A percentile compares a stretch with the other conserved stretches of the same genome.
Evolutionary conservation across 169 alveolate species (phyloP).

Genomic region (Cryptosporidium felis): DNA sequence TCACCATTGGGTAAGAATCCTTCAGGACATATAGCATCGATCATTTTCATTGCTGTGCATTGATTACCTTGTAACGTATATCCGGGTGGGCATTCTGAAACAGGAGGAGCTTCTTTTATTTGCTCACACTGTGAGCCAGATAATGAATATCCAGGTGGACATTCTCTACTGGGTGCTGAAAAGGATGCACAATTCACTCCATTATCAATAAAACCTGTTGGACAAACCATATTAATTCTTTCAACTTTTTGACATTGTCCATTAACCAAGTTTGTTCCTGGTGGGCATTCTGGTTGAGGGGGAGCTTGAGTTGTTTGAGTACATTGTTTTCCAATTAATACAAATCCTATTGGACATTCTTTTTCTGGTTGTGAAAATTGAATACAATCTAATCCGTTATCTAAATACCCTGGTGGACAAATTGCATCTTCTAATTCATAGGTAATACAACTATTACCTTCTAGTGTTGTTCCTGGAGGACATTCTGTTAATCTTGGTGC

Average conservation of each 20-base stretch:
- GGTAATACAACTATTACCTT: conserved; percentile 47
- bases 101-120: conserved; percentile 59
- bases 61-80: conserved; percentile 61
- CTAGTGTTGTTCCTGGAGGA: conserved; percentile 69
- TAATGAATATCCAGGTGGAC: conserved; percentile 57
- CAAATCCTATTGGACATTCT: conserved; percentile 68
- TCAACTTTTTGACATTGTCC: conserved; percentile 68
- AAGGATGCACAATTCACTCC: conserved; percentile 65
- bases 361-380: conserved; percentile 68
- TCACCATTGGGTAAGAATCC: conserved; percentile 71
- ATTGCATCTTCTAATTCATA: conserved; percentile 49
- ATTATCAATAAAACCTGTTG: conserved; percentile 66
- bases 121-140: conserved; percentile 68
- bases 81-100: conserved; percentile 70
- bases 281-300: conserved; percentile 68
- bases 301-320: conserved; percentile 66
- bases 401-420: conserved; percentile 67
- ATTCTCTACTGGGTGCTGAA: conserved; percentile 70
- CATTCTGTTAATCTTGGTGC: conserved; percentile 59
- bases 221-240: conserved; percentile 62
- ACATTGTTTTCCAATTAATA: conserved; percentile 63
- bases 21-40: conserved; percentile 68
- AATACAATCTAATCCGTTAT: conserved; percentile 61
- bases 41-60: conserved; percentile 61
- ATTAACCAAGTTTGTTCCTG: conserved; percentile 56